Evolutionary conservation across 495 filamentous ascomycete genomes (phyloP).

Genomic region (Aspergillus carlsbadensis): DNA sequence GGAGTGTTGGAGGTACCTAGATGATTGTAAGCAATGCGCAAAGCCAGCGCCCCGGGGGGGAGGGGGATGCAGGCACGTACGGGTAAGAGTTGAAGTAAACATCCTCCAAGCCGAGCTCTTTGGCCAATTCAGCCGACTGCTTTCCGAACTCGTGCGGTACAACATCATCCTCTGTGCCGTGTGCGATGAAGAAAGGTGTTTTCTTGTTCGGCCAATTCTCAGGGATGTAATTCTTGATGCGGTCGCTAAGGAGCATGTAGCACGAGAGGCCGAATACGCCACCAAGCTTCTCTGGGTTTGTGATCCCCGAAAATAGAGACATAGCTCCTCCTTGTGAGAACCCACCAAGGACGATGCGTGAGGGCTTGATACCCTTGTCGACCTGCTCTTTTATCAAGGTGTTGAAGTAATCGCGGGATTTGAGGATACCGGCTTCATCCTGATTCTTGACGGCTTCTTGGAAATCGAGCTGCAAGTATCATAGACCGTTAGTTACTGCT

Average conservation of each 20-base stretch:
- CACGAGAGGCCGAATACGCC: constrained; percentile 85
- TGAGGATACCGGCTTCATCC: constrained; percentile 79
- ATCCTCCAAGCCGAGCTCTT: constrained; percentile 61
- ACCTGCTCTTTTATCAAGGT: constrained; percentile 78
- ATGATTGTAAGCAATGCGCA: constrained; percentile 18
- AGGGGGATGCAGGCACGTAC: constrained; percentile 45
- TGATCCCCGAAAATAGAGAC: constrained; percentile 66
- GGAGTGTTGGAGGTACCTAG: constrained; percentile 68
- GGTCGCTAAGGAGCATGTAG: constrained; percentile 75
- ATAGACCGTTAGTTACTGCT: not conserved
- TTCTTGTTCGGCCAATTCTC: constrained; percentile 68
- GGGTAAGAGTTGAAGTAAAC: constrained; percentile 75
- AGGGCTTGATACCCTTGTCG: constrained; percentile 74
- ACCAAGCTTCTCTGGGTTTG: constrained; percentile 69
- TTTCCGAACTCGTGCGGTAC: constrained; percentile 69
- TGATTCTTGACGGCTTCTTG: constrained; percentile 54
- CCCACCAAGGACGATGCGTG: constrained; percentile 79
- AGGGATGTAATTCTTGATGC: constrained; percentile 64
- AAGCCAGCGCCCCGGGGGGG: not conserved
- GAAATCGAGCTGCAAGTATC: constrained; percentile 36
- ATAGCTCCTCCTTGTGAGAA: constrained; percentile 65
- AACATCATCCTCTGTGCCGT: constrained; percentile 71
- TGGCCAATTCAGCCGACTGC: constrained; percentile 59
- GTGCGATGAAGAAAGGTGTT: constrained; percentile 85
- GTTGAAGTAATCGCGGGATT: constrained; percentile 73